These are phyloP conservation scores for Exserohilum turcica DNA, from an alignment of 2,329 filamentous ascomycete species.

Conservation along the genomic window DNA sequence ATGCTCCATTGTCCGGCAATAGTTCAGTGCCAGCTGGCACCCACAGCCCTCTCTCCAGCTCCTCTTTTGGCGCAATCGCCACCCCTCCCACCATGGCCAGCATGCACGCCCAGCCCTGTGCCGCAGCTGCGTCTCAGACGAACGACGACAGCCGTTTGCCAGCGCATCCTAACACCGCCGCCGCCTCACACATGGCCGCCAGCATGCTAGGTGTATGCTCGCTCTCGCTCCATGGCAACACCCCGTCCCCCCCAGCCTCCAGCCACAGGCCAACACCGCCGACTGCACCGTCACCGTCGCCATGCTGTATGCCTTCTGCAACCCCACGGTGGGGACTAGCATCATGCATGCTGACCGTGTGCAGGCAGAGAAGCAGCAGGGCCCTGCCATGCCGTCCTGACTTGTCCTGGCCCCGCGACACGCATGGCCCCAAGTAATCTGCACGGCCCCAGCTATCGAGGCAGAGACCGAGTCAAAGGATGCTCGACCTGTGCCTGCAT, in stretches of 20 bases:
- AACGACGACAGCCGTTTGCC: constrained; percentile 27
- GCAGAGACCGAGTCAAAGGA: background rate
- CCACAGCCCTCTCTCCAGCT: constrained; percentile 24
- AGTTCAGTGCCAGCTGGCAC: constrained; percentile 48
- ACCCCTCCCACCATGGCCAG: constrained; percentile 20
- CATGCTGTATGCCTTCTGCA: constrained; percentile 14
- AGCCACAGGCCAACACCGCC: constrained; percentile 33
- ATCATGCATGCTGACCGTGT: constrained; percentile 29
- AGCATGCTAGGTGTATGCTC: constrained; percentile 22
- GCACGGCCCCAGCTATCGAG: constrained; percentile 17
- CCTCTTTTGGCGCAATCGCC: constrained; percentile 22
- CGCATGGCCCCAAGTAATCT: constrained; percentile 18
- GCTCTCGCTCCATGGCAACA: background rate
- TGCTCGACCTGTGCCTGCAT: constrained; percentile 1
- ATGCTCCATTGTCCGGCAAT: constrained; percentile 34
- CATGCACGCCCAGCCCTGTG: constrained; percentile 31
- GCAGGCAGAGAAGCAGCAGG: constrained; percentile 8
- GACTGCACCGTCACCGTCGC: constrained; percentile 2
- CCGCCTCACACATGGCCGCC: constrained; percentile 19
- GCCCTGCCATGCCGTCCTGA: constrained; percentile 17
- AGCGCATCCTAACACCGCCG: constrained; percentile 28
- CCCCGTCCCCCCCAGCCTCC: background rate
- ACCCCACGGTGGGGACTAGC: constrained; percentile 28
- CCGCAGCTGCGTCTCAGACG: constrained; percentile 25
- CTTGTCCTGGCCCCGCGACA: constrained; percentile 12